A percentile compares a stretch with the other conserved stretches of the same genome.
phyloP scores from a whole-genome alignment of 2,329 filamentous ascomycete genomes.

The Trichoderma harzianum region DNA sequence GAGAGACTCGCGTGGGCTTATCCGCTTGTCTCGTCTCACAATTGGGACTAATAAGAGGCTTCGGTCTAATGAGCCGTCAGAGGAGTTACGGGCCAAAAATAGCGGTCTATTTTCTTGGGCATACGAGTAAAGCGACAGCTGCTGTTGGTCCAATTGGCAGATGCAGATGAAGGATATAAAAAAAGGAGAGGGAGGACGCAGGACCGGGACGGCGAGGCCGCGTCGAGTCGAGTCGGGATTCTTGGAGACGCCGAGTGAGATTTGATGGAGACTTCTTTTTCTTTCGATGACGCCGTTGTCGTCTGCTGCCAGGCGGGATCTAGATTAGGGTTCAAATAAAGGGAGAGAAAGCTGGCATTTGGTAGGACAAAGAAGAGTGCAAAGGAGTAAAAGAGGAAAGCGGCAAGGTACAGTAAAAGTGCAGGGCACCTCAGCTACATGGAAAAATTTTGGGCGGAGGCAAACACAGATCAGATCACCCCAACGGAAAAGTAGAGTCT shows the following conservation, averaged over 20 bases:
- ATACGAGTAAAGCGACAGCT: background rate
- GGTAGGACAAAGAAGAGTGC: background rate
- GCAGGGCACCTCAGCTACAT: background rate
- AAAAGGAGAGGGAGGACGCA: background rate
- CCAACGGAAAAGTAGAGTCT: background rate
- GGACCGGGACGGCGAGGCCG: background rate
- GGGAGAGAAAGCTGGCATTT: background rate
- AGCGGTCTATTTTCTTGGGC: background rate
- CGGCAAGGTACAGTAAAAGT: background rate
- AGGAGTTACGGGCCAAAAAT: background rate
- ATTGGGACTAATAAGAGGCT: background rate
- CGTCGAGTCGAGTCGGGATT: background rate
- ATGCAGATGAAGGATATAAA: background rate
- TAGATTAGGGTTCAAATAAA: background rate
- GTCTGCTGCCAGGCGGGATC: background rate
- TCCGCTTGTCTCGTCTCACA: constrained; percentile 11
- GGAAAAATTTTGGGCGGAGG: background rate
- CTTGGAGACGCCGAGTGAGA: background rate
- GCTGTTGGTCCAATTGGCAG: background rate
- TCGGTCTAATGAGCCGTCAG: background rate
- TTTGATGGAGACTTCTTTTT: background rate
- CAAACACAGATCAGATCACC: background rate
- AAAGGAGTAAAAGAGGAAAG: background rate
- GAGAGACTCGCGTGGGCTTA: constrained; percentile 13
- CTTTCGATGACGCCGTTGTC: background rate